Percentiles rank a stretch among this genome's conserved stretches.
Evolutionary conservation across 2,329 filamentous ascomycete species (phyloP).

Genomic region (Triangularia verruculosa): DNA sequence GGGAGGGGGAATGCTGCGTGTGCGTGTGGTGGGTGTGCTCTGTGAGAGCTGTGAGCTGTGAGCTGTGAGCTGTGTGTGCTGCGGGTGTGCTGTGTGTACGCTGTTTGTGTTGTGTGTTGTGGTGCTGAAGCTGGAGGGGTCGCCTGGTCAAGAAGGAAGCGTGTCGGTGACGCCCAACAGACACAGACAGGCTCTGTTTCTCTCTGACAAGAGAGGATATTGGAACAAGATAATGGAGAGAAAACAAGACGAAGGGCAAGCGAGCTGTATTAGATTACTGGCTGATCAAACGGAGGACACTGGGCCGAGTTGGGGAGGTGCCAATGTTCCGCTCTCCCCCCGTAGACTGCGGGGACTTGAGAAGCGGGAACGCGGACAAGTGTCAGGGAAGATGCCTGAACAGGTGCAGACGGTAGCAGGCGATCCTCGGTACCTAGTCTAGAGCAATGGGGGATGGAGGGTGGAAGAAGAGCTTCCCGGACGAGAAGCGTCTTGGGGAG

Average conservation of each 20-base stretch:
- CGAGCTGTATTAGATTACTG: conserved; percentile 1
- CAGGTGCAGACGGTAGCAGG: conserved; percentile 17
- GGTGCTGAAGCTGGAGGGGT: background rate
- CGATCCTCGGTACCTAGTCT: conserved; percentile 17
- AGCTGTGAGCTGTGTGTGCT: background rate
- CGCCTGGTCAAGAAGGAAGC: background rate
- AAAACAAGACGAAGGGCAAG: background rate
- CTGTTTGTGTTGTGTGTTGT: background rate
- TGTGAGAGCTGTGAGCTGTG: conserved; percentile 4
- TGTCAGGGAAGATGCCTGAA: conserved; percentile 16
- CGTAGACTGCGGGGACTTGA: conserved; percentile 9
- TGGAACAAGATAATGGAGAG: background rate
- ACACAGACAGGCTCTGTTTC: background rate
- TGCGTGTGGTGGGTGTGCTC: background rate
- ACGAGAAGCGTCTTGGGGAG: background rate
- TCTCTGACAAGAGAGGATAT: background rate
- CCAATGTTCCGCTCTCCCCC: conserved; percentile 4
- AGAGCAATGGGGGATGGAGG: conserved; percentile 15
- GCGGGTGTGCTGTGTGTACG: background rate
- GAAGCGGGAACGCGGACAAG: conserved; percentile 14
- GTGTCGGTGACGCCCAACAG: background rate
- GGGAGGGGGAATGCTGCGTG: background rate
- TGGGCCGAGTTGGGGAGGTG: conserved; percentile 8
- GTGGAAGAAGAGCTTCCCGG: conserved; percentile 1
- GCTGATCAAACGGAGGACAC: conserved; percentile 13